Evolutionary conservation across 2,329 filamentous ascomycete genomes (phyloP).

Genomic region (Aspergillus sp.): DNA sequence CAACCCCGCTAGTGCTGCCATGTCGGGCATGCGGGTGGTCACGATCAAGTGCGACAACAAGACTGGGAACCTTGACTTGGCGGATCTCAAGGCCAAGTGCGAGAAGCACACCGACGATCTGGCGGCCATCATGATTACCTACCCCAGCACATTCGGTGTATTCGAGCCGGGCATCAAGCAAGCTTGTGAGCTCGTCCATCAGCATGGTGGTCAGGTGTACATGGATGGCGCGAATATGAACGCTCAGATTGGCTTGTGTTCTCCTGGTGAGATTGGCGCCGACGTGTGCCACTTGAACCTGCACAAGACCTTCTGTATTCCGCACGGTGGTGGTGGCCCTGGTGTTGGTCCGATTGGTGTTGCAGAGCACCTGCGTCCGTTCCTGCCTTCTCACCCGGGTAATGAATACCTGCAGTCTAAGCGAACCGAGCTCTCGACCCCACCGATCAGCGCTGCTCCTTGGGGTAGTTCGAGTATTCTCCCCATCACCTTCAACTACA

Average conservation of each 20-base stretch:
- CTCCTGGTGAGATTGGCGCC: conserved; percentile 87
- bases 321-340: conserved; percentile 87
- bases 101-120: conserved; percentile 78
- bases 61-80: conserved; percentile 83
- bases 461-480: conserved; percentile 87
- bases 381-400: conserved; percentile 64
- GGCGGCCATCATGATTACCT: conserved; percentile 92
- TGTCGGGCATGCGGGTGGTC: conserved; percentile 92
- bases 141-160: conserved; percentile 89
- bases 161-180: conserved; percentile 86
- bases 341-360: conserved; percentile 92
- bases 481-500: conserved; percentile 91
- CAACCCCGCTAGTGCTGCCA: conserved; percentile 88
- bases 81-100: conserved; percentile 78
- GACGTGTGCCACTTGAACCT: conserved; percentile 96
- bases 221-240: conserved; percentile 99
- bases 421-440: conserved; percentile 45
- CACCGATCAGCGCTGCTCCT: conserved; percentile 67
- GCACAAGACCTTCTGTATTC: conserved; percentile 98
- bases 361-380: conserved; percentile 67
- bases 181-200: conserved; percentile 76
- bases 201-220: conserved; percentile 86
- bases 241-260: conserved; percentile 91
- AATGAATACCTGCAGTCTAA: conserved; percentile 41
- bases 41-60: conserved; percentile 80